These are phyloP conservation scores for Boletus reticulatus DNA, from an alignment of 768 basidiomycete species.

Conservation along the genomic window DNA sequence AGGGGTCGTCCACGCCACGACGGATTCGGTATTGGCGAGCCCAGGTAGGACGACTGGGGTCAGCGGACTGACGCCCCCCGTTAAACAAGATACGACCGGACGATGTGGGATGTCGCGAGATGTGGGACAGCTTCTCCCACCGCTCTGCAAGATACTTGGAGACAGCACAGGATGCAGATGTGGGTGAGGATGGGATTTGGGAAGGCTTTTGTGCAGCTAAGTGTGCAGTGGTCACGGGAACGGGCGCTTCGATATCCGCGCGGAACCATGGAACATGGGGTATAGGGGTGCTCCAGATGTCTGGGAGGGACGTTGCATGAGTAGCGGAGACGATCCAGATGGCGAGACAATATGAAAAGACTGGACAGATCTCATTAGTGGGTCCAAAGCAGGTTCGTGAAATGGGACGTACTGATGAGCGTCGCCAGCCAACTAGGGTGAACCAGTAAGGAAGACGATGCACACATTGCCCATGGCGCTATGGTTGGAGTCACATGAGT, in stretches of 20 bases:
- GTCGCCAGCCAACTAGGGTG: conserved; percentile 49
- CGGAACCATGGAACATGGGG: conserved; percentile 60
- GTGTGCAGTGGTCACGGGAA: conserved; percentile 1
- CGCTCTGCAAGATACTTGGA: conserved; percentile 30
- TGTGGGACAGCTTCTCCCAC: conserved; percentile 27
- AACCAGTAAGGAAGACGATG: conserved; percentile 46
- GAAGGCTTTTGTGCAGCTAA: conserved; percentile 10
- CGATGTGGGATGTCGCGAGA: conserved; percentile 19
- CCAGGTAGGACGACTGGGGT: conserved; percentile 46
- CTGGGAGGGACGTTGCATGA: conserved; percentile 42
- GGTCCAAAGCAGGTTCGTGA: background rate
- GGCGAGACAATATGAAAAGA: conserved; percentile 53
- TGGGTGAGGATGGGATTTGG: conserved; percentile 4
- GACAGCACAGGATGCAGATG: conserved; percentile 21
- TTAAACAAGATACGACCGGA: conserved; percentile 19
- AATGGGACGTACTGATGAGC: conserved; percentile 41
- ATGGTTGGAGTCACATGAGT: conserved; percentile 5
- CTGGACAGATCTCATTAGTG: conserved; percentile 27
- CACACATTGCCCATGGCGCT: conserved; percentile 45
- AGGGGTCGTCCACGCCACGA: conserved; percentile 60
- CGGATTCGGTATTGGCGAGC: conserved; percentile 39
- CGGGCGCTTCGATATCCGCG: background rate
- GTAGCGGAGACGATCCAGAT: conserved; percentile 46
- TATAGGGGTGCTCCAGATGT: conserved; percentile 53
- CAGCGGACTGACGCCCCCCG: conserved; percentile 17